Percentiles rank a stretch among this genome's conserved stretches.
These are phyloP conservation scores for Paratinospora sagittata DNA, from an alignment of 164 flowering plant species.

Conservation along the genomic window DNA sequence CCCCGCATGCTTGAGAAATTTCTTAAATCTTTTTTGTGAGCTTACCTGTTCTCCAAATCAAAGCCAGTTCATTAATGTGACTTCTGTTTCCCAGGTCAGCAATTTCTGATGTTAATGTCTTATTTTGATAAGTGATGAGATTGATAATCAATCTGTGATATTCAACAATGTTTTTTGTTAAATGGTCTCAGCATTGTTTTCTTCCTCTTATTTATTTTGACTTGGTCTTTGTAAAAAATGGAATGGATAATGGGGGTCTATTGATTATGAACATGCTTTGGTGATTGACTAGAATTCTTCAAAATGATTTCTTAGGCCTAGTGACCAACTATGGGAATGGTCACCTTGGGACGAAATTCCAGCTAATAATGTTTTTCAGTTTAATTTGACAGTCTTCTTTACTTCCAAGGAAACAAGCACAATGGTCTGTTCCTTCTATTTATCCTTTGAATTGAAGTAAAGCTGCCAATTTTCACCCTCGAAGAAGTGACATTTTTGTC, in stretches of 20 bases:
- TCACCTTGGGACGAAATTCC: neutral
- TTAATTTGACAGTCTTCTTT: neutral
- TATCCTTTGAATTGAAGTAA: neutral
- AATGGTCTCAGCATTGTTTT: neutral
- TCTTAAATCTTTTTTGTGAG: slow-evolving; percentile 90
- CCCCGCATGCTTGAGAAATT: slow-evolving; percentile 98
- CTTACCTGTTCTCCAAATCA: slow-evolving; percentile 95
- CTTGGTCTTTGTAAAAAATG: neutral
- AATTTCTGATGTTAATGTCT: slow-evolving; percentile 2
- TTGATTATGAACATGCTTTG: neutral
- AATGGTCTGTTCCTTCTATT: neutral
- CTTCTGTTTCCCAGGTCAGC: slow-evolving; percentile 67
- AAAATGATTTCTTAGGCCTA: neutral
- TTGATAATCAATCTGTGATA: neutral
- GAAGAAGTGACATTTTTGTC: neutral
- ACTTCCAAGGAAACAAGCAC: neutral
- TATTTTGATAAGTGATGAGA: neutral
- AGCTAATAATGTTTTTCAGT: neutral
- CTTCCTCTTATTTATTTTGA: neutral
- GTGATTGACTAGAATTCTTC: neutral
- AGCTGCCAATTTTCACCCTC: neutral
- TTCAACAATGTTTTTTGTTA: neutral
- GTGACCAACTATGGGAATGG: neutral
- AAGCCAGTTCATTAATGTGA: slow-evolving; percentile 90
- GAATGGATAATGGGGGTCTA: neutral